A percentile compares a stretch with the other conserved stretches of the same genome.
Conservation (phyloP, 495 filamentous ascomycete species). For the Ascodesmis nigricans region DNA sequence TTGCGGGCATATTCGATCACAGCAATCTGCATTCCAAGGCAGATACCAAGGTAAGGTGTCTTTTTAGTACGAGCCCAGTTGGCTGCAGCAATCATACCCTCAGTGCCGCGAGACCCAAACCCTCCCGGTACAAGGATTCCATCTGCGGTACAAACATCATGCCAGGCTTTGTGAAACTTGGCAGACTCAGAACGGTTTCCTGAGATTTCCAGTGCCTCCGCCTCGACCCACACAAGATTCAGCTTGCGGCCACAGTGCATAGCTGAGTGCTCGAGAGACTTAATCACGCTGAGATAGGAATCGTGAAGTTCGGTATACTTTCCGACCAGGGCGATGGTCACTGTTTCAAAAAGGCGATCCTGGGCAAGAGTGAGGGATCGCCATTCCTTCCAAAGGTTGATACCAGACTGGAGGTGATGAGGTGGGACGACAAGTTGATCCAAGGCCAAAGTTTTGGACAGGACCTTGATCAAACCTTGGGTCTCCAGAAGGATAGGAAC, state of each 20-base stretch:
- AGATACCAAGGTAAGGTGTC: conserved; percentile 72
- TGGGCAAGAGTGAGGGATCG: conserved; percentile 39
- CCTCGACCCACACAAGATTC: conserved; percentile 61
- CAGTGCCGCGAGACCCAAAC: conserved; percentile 60
- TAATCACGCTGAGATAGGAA: conserved; percentile 59
- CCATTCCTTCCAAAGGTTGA: conserved; percentile 53
- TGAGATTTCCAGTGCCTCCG: conserved; percentile 52
- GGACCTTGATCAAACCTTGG: conserved; percentile 44
- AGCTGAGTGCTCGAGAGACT: conserved; percentile 70
- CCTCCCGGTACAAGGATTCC: conserved; percentile 47
- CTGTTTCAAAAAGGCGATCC: conserved; percentile 38
- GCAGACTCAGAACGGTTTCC: conserved; percentile 36
- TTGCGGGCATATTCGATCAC: conserved; percentile 76
- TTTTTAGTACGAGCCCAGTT: conserved; percentile 66
- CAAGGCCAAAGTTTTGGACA: conserved; percentile 39
- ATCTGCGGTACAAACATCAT: conserved; percentile 44
- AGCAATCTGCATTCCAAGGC: conserved; percentile 85
- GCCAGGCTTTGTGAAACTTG: conserved; percentile 78
- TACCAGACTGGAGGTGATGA: conserved; percentile 33
- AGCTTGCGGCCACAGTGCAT: conserved; percentile 72
- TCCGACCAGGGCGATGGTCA: conserved; percentile 72
- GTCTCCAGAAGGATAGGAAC: conserved; percentile 73
- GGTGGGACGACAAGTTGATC: conserved; percentile 28
- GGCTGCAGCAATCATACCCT: conserved; percentile 70
- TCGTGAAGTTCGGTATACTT: conserved; percentile 75